Evolutionary conservation across 164 flowering plant genomes (phyloP), one percentile per base, ranked within the genome.

Genomic region (Piper longum): DNA sequence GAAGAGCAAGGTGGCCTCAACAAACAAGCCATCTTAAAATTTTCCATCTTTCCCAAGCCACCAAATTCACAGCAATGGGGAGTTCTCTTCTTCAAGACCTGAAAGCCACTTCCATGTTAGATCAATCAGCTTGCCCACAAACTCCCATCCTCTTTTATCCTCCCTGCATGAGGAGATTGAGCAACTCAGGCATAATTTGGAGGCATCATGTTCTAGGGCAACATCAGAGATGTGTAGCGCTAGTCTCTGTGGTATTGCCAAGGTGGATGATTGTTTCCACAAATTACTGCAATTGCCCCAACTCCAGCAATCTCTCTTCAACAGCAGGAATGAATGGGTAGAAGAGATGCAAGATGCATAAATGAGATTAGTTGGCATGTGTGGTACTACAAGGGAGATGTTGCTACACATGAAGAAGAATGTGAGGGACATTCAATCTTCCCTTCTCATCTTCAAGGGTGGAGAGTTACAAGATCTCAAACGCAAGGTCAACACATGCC

Each of bases 331-430:
- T 13, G 69, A 68, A 62, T 70, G 75, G 66, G 67, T 73, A 18
- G 72, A 71, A 16, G 75, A 72, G 56, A 51, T 62, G 17, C 36
- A 74, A 52, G 80, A 76, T 48, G 81, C 73, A 36, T 76, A 76
- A 40, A 69, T 82, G 4, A 72, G 72, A 54, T 69, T 74, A 56
- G 61, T 78, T 66, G 83, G 80, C 56, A 39, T 75, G 3, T 82
- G 81, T 39, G 69, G 65, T 16, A 45, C 66, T 5, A 62, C 71
- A 4, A 75, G 70, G 68, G 76, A 80, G 55, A 48, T 61, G 43
- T 41, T 76, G 64, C 14, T 52, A 56, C 74, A 70, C 43, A 69
- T 73, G 62, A 75, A 76, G 67, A 79, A 76, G 62, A 17, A 54
- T 16, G 64, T 59, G 3, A 72, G 66, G 36, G 80, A 69, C 26